Conservation (phyloP, 2,329 filamentous ascomycete genomes). For the Colletotrichum somersetense region DNA sequence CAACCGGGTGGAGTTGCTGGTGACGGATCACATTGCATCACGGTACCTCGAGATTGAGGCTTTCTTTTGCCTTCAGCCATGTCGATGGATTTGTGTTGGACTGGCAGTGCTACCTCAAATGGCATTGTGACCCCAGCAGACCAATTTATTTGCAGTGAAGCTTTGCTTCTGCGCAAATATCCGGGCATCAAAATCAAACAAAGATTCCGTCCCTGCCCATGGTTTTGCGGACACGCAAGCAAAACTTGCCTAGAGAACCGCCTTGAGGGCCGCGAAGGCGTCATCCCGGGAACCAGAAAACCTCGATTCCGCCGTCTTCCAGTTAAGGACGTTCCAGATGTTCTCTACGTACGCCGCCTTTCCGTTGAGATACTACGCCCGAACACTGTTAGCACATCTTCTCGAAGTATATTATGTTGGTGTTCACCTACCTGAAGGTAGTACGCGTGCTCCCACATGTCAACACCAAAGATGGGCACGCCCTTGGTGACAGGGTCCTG, state of each 20-base stretch:
- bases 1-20: not conserved
- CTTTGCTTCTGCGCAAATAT: not conserved
- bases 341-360: constrained; percentile 82
- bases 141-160: too few relatives aligned
- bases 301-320: constrained; percentile 76
- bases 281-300: constrained; percentile 65
- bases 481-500: constrained; percentile 80
- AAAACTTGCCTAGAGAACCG: constrained; percentile 52
- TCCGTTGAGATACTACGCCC: constrained; percentile 77
- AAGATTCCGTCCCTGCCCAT: too few relatives aligned
- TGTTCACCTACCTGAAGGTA: constrained; percentile 75
- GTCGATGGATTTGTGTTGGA: not conserved
- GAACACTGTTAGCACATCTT: constrained; percentile 29
- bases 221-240: not conserved
- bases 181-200: not conserved
- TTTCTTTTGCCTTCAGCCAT: constrained; percentile 11
- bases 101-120: not conserved
- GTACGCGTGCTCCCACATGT: constrained; percentile 96
- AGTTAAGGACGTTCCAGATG: constrained; percentile 85
- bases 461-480: constrained; percentile 80
- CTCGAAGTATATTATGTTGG: not conserved
- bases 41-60: not conserved
- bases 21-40: constrained; percentile 13
- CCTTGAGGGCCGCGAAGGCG: constrained; percentile 59
- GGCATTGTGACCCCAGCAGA: not conserved